Evolutionary conservation across 306 rosid genomes (phyloP), one percentile per base, ranked within the genome.

Genomic region (Psophocarpus tetragonolobus): DNA sequence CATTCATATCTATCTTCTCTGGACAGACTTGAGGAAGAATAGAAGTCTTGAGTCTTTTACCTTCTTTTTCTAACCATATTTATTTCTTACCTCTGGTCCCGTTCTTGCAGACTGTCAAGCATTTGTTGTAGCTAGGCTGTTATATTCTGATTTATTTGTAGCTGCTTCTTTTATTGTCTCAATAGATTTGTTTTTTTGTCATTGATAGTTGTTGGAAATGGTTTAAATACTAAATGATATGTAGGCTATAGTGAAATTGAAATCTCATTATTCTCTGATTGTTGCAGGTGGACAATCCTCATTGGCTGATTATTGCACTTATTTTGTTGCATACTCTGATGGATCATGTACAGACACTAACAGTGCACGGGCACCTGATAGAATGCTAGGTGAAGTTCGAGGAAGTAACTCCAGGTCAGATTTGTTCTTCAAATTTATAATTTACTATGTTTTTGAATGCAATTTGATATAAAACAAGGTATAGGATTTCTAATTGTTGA

Each of bases 301-400:
- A 53, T 86, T 96, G 88, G 99, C 99, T 62, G 99, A 96, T 85
- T 96, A 96, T 86, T 96, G 99, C 83, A 92, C 99, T n/a, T 96
- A 91, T 81, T 91, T 91, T 57, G 98, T 96, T 30, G 94, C 99
- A 10, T 96, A 96, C 85, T 96, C 97, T 61, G 98, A 96, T 68
- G 99, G 99, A 51, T 96, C 99, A 47, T 96, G 99, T 82, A 96
- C 98, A 33, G 97, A 96, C 80, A 80, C 91, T 67, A 91, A 88
- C 80, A 85, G 98, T 83, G 98, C 99, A 24, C 91, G 97, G n/a
- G 77, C 94, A 84, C 99, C 99, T 38, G 99, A 96, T 84, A 89
- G 91, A 90, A 96, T 96, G 98, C 80, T 96, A 78, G 99, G 99
- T 83, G 99, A 96, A 87, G 91, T 92, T 65, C 88, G 99, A 65